Base-by-base conservation (phyloP, 768 basidiomycete species). In the Hypholoma sublateritium region DNA sequence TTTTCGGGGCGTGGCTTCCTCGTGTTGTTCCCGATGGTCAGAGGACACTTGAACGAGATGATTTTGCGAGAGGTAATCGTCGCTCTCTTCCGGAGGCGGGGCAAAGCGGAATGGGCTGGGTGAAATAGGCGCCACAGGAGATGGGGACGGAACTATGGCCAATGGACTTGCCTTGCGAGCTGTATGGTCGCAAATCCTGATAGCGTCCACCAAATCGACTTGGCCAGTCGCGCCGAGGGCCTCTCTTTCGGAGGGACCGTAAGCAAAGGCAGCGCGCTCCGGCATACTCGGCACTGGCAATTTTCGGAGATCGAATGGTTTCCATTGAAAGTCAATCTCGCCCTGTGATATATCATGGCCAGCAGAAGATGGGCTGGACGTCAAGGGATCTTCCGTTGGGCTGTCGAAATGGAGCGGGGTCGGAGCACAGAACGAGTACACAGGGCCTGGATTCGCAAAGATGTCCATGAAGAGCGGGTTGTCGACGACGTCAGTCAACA, bases 261-360 rank as follows among this genome's bases (percentile, higher is more conserved):
- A 53, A 14, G 53, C 62, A 44, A 63, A 65, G 4, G 53, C 52
- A 9, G 47, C 46, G 17, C 50, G 46, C 46, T 62, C 55, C 16
- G 67, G 39, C 53, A 69, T 34, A 36, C 34, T 37, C 44, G 45
- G 60, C 22, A 59, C 56, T 57, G 60, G 19, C 46, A 67, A 42
- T 28, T 52, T 53, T 45, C 73, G 72, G 48, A 72, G 66, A 53
- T 77, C 64, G 60, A 86, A 88, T 8, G 79, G 78, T 45, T 71
- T 67, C 86, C 86, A 87, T 50, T 65, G 75, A 60, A 87, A 88
- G 62, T 81, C 81, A 8, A 87, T 68, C 4, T 64, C 62, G 5
- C 71, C 67, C 37, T 74, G 67, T 57, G 78, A 73, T 41, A 81
- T 61, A 24, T 72, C 70, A 58, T 74, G 77, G 47, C 64, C 64